phyloP scores from a whole-genome alignment of 768 basidiomycete species.

The Udeniomyces megalosporus region DNA sequence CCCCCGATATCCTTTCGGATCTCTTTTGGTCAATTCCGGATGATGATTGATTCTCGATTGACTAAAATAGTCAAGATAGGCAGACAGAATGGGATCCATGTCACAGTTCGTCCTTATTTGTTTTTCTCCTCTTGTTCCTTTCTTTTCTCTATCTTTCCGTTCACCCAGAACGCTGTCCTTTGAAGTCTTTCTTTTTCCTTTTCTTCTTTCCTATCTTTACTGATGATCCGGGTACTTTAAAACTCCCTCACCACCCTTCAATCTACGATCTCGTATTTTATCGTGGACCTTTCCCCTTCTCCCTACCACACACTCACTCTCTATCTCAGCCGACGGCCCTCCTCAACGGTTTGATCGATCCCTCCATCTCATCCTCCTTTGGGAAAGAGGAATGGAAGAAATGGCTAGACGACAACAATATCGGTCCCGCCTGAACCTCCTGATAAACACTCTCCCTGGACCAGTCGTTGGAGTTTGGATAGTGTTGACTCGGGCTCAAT shows the following conservation, averaged over 20 bases:
- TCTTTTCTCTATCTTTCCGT: constrained; percentile 36
- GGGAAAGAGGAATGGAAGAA: constrained; percentile 62
- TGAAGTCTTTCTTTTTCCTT: constrained; percentile 33
- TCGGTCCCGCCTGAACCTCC: too few species aligned
- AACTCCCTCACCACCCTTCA: too few species aligned
- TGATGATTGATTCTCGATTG: too few species aligned
- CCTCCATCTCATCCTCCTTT: constrained; percentile 67
- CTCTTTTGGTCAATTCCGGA: too few species aligned
- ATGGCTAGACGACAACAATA: constrained; percentile 36
- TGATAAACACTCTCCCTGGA: too few species aligned
- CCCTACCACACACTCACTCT: too few species aligned
- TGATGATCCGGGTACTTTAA: too few species aligned
- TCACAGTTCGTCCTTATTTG: constrained; percentile 35
- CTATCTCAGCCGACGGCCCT: constrained; percentile 33
- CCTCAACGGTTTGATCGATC: constrained; percentile 36
- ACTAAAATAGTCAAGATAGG: constrained; percentile 60
- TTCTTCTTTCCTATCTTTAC: background rate
- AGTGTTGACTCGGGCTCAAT: too few species aligned
- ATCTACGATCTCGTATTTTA: too few species aligned
- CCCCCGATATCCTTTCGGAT: too few species aligned
- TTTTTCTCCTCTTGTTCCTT: background rate
- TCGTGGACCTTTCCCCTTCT: too few species aligned
- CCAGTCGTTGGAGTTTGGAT: too few species aligned
- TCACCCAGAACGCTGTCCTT: constrained; percentile 37
- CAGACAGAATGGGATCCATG: constrained; percentile 80